Evolutionary conservation across 2,329 filamentous ascomycete genomes (phyloP), one percentile per base, ranked within the genome.

Genomic region (Sporothrix mexicana): DNA sequence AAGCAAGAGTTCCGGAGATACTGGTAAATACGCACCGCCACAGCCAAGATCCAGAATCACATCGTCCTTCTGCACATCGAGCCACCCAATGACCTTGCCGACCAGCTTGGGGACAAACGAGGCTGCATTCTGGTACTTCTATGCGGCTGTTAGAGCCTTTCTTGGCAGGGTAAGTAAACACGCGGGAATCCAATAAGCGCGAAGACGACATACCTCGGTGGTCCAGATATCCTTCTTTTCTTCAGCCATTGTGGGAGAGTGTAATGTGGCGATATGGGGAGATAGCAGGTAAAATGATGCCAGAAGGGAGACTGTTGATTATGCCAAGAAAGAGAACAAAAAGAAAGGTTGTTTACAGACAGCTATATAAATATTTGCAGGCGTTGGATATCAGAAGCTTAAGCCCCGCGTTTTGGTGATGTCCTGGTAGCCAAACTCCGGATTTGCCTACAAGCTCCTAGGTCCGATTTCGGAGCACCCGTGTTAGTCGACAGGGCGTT

Each of bases 31-130:
- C 82, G 74, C 73, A 88, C 87, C 89, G 59, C 90, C 90, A 76
- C 90, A 92, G 15, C 90, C 90, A 70, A 92, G 80, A 75, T 92
- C 90, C 1, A 92, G 81, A 25, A 92, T 84, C 17, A 82, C 78
- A 77, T 92, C 89, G 75, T 88, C 85, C 41, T 85, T 83, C 73
- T 88, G 83, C 0, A 89, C 84, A 75, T 90, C 85, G 0, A 92
- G 82, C 85, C 88, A 91, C 62, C 83, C 79, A 12, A 90, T 77
- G 5, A 91, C 83, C 73, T 88, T 90, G 17, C 83, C 84, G 0
- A 89, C 86, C 10, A 91, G 81, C 77, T 89, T 88, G 3, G 90
- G 89, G 9, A 91, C 89, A 76, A 91, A 92, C 0, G 87, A 86
- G 8, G 89, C 90, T 1, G 88, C 86, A 73, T 86, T 82, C 74